phyloP scores from a whole-genome alignment of 306 rosid genomes.

The Prosopis cineraria region DNA sequence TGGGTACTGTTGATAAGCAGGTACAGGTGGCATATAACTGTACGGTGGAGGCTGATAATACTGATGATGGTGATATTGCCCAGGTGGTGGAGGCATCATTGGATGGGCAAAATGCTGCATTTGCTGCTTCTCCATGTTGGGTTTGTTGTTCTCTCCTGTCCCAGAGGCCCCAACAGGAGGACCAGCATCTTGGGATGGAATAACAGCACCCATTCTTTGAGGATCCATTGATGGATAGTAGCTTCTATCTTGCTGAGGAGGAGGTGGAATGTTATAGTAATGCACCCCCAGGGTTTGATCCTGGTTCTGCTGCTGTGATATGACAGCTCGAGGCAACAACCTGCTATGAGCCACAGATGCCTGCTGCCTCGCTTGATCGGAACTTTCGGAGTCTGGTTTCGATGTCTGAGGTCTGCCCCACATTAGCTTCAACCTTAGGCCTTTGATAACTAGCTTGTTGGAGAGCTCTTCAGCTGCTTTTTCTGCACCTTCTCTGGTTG shows the following conservation, averaged over 20 bases:
- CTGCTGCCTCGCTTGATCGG: constrained; percentile 80
- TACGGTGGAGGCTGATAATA: constrained; percentile 80
- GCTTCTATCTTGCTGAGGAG: constrained; percentile 70
- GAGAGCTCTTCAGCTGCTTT: constrained; percentile 94
- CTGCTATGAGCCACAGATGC: constrained; percentile 82
- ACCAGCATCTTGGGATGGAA: constrained; percentile 71
- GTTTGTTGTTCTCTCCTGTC: constrained; percentile 61
- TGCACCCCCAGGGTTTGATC: constrained; percentile 62
- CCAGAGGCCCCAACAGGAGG: constrained; percentile 60
- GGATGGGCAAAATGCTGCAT: constrained; percentile 62
- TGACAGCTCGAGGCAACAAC: constrained; percentile 86
- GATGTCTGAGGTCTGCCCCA: constrained; percentile 94
- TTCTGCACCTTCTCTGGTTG: constrained; percentile 89
- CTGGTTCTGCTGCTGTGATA: constrained; percentile 83
- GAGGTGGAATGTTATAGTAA: constrained; percentile 71
- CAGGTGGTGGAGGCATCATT: constrained; percentile 73
- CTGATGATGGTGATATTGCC: constrained; percentile 79
- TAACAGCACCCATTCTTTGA: constrained; percentile 89
- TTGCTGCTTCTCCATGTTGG: constrained; percentile 61
- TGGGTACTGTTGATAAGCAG: constrained; percentile 67
- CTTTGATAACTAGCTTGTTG: constrained; percentile 82
- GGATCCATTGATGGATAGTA: constrained; percentile 97
- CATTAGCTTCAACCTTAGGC: constrained; percentile 86
- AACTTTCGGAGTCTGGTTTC: constrained; percentile 68
- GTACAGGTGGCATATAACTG: constrained; percentile 62